Evolutionary conservation across 805 yeast genomes (phyloP).

Genomic region (Geotrichum ghanense): DNA sequence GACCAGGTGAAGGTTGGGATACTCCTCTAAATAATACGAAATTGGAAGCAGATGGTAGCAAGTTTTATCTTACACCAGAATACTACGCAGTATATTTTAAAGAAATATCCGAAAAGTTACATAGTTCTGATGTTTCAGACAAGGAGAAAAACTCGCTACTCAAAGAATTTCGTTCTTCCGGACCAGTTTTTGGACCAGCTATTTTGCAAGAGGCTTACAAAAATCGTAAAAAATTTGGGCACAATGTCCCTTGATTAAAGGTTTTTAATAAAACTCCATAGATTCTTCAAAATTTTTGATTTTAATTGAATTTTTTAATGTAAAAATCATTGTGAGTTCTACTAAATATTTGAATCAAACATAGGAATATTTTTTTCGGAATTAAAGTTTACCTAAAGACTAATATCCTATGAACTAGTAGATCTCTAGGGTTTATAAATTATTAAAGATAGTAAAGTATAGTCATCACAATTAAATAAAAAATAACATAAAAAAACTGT

Average conservation of each 20-base stretch:
- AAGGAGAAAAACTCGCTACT: background rate
- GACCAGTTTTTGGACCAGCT: background rate
- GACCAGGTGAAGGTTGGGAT: constrained; percentile 70
- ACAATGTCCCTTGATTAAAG: background rate
- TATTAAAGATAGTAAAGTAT: no score
- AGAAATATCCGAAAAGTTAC: background rate
- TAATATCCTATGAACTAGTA: no score
- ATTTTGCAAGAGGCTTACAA: background rate
- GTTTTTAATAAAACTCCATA: no score
- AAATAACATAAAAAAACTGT: no score
- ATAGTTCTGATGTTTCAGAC: background rate
- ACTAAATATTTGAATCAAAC: no score
- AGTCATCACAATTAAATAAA: no score
- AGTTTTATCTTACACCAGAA: background rate
- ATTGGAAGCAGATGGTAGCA: background rate
- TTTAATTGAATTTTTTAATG: no score
- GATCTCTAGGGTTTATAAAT: no score
- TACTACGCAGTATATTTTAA: background rate
- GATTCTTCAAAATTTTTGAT: no score
- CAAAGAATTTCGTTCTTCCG: background rate
- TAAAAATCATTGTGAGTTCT: no score
- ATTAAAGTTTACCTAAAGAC: no score
- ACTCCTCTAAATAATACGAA: constrained; percentile 12
- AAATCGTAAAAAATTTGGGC: background rate
- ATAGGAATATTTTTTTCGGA: no score